Evolutionary conservation across 495 filamentous ascomycete genomes (phyloP).

Genomic region (Neurospora cerealis): DNA sequence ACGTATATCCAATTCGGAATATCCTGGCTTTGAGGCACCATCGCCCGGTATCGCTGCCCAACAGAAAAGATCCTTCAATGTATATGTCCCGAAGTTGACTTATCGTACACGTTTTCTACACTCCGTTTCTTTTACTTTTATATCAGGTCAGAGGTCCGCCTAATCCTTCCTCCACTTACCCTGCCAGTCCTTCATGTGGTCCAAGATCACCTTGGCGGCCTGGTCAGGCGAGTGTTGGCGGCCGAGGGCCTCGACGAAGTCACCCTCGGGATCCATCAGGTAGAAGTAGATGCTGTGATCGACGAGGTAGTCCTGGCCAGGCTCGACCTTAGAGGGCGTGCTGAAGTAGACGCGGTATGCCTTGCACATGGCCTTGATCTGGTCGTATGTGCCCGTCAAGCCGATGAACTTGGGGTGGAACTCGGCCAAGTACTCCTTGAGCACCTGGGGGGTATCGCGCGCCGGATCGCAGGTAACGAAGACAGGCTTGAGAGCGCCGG

Average conservation of each 20-base stretch:
- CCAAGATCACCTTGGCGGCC: constrained; percentile 71
- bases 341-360: constrained; percentile 95
- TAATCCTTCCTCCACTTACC: constrained; percentile 21
- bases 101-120: background rate
- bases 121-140: background rate
- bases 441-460: constrained; percentile 74
- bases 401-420: constrained; percentile 86
- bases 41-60: background rate
- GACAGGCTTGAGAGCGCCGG: constrained; percentile 47
- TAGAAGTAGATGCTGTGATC: constrained; percentile 99
- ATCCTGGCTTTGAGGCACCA: too few relatives aligned
- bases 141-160: background rate
- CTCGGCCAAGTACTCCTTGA: constrained; percentile 77
- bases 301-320: constrained; percentile 92
- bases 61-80: background rate
- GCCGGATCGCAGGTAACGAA: constrained; percentile 95
- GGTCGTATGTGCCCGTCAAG: constrained; percentile 84
- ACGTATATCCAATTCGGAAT: background rate
- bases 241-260: constrained; percentile 95
- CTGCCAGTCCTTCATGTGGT: constrained; percentile 89
- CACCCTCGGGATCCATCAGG: constrained; percentile 95
- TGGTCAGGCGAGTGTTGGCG: constrained; percentile 84
- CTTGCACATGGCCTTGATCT: constrained; percentile 87
- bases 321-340: constrained; percentile 76
- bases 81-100: background rate